phyloP scores from a whole-genome alignment of 164 flowering plant species.

The Liriodendron chinense region DNA sequence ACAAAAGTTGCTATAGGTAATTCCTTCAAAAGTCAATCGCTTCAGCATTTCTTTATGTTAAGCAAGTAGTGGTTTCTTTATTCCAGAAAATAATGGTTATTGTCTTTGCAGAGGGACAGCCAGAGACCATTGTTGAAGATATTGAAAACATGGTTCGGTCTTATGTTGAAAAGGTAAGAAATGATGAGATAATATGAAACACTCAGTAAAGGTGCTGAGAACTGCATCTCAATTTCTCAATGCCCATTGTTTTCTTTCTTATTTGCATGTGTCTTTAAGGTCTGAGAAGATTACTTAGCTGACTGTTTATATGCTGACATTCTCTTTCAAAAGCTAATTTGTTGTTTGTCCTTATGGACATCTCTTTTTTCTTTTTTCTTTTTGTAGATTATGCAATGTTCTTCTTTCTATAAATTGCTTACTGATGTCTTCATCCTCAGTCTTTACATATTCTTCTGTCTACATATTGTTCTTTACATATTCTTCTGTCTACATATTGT shows the following conservation, averaged over 20 bases:
- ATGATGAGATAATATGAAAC: background rate
- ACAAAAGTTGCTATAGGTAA: conserved; percentile 89
- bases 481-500: background rate
- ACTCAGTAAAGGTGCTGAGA: background rate
- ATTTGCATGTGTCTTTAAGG: background rate
- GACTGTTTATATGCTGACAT: background rate
- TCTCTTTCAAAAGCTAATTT: background rate
- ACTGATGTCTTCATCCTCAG: background rate
- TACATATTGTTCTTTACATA: background rate
- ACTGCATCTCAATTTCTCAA: background rate
- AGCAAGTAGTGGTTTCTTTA: background rate
- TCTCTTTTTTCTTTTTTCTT: background rate
- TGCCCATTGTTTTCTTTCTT: background rate
- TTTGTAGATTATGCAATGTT: background rate
- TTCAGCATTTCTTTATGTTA: background rate
- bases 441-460: background rate
- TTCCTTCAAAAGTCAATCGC: conserved; percentile 1
- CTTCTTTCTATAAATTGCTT: background rate
- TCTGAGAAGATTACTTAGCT: background rate
- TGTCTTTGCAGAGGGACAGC: conserved; percentile 68
- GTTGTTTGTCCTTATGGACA: background rate
- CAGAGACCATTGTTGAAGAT: conserved; percentile 73
- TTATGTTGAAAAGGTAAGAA: conserved; percentile 73
- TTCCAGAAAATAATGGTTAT: background rate
- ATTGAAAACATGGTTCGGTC: conserved; percentile 83